Evolutionary conservation across 164 flowering plant species (phyloP), one percentile per base, ranked within the genome.

Genomic region (Euptelea pleiosperma): DNA sequence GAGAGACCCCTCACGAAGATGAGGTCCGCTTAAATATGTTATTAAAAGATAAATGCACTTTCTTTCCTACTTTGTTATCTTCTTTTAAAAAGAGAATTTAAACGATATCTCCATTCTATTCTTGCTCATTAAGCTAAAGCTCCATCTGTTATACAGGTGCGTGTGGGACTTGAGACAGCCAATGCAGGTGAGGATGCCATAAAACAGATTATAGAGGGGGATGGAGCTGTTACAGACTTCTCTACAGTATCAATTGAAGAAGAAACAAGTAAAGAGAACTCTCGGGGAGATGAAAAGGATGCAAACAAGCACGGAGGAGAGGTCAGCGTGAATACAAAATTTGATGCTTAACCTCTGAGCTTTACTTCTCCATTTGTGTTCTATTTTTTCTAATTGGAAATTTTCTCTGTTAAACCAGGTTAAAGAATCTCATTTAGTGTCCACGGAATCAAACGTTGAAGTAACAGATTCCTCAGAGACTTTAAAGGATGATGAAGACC

Each of bases 401-500:
- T n/a, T 26, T 45, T 15, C 54, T 50, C 39, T 29, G 8, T 55
- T 30, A 30, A 31, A 57, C 50, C 72, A 74, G 81, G 64, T 55
- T 19, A 43, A 44, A 40, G 64, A 58, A 26, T 50, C 65, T 41
- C 28, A 51, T 31, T 16, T 37, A 47, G 58, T 36, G 30, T 12
- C 57, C n/a, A 22, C 11, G 19, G 53, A 66, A 45, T 18, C 21
- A 8, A 50, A 39, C 40, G 41, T 10, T n/a, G 58, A 60, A 53
- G 62, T 46, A 61, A 47, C 51, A 61, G 41, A 46, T 55, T 34
- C 54, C 6, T 42, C 39, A 30, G 48, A 57, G 35, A 54, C 52
- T 10, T 26, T 49, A 4, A 24, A 57, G 19, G 60, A 62, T 26
- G 55, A 33, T 21, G 48, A 47, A 51, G 55, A 53, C 22, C 46